Base-by-base conservation (phyloP, 148 eudicot genomes). In the Rhododendron vialii region DNA sequence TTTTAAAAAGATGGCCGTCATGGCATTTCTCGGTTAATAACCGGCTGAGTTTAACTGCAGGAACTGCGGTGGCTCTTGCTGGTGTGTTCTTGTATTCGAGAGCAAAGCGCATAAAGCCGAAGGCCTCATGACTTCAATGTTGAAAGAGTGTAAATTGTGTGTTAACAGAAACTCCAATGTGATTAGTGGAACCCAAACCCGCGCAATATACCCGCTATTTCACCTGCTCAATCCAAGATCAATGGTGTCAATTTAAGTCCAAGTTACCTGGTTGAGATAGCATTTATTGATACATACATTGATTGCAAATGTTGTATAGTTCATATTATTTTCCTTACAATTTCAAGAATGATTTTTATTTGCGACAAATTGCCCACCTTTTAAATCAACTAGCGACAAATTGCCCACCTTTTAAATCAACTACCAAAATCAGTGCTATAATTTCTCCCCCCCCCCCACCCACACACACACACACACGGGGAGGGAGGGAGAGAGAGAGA, bases 51-150 rank as follows among this genome's bases (percentile, higher is more conserved):
- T 82, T 3, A 30, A 83, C 76, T 87, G 88, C 94, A 96, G 98
- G 98, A 83, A 96, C 96, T 65, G 93, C 88, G 14, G 36, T 96
- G 85, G 98, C 98, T 63, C 92, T 96, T n/a, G 90, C 91, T 84
- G 96, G 98, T 45, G 98, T 95, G 36, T 92, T 96, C 90, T 71
- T 94, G 84, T 96, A 96, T 85, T 90, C 98, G 2, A 93, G 92
- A 91, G 95, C 92, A 63, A 96, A 93, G 92, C 92, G 87, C 73
- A 88, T 93, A 48, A 93, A 92, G 77, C 82, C 88, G 8, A 95
- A 94, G 87, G 86, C 87, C 67, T 67, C 85, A 51, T 89, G 74
- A 90, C 83, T 65, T 81, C 20, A n/a, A 47, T 43, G 36, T 63
- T 45, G 18, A 83, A 45, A 36, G 6, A 15, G 24, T 13, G 48